These are phyloP conservation scores for Trametes cinnabarina DNA, from an alignment of 768 basidiomycete species.

Conservation along the genomic window DNA sequence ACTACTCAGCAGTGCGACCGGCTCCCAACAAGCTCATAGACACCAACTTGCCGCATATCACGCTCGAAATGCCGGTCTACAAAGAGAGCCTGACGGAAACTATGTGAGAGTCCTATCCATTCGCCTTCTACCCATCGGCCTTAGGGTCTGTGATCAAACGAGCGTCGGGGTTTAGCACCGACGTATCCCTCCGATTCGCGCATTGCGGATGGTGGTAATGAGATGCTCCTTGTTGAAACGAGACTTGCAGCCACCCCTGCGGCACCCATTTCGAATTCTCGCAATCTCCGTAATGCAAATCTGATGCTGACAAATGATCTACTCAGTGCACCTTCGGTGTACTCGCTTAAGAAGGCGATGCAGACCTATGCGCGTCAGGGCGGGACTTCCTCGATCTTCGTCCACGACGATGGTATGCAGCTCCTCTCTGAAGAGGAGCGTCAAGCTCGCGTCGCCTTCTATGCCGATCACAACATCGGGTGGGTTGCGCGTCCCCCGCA, in stretches of 20 bases:
- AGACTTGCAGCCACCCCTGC: too few species aligned
- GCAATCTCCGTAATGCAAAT: constrained; percentile 6
- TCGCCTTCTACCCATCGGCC: too few species aligned
- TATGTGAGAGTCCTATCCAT: constrained; percentile 51
- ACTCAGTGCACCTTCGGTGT: constrained; percentile 65
- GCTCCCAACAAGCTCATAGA: constrained; percentile 62
- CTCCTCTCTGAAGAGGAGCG: constrained; percentile 59
- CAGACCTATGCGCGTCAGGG: constrained; percentile 90
- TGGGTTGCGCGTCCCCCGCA: constrained; percentile 83
- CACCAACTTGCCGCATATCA: constrained; percentile 65
- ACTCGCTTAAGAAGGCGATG: constrained; percentile 81
- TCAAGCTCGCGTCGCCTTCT: constrained; percentile 66
- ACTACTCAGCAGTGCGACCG: constrained; percentile 71
- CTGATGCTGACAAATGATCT: not conserved
- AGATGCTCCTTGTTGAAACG: too few species aligned
- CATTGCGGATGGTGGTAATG: not conserved
- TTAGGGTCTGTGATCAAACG: not conserved
- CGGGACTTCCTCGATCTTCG: constrained; percentile 72
- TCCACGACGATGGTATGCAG: constrained; percentile 85
- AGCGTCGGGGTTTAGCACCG: too few species aligned
- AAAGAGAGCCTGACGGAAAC: constrained; percentile 81
- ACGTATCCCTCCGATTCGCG: too few species aligned
- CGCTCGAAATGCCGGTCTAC: constrained; percentile 84
- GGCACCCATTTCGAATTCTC: not conserved
- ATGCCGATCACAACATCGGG: constrained; percentile 73